These are phyloP conservation scores for Sporothrix curviconia DNA, from an alignment of 2,329 filamentous ascomycete genomes.

Conservation along the genomic window DNA sequence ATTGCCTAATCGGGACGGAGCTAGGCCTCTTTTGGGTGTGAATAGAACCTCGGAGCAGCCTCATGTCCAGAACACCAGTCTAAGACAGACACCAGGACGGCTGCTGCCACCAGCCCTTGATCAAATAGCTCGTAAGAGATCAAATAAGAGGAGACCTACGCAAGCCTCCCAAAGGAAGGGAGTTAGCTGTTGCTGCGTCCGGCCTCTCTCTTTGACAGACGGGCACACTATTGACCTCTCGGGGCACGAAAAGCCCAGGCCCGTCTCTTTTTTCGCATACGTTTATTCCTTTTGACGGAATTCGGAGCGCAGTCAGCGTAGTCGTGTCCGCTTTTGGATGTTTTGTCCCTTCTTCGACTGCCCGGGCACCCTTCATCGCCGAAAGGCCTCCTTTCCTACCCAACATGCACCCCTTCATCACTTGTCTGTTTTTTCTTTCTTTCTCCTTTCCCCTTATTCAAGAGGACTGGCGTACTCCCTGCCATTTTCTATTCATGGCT, in stretches of 20 bases:
- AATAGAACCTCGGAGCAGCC: conserved; percentile 29
- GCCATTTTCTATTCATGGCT: not conserved
- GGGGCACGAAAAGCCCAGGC: no score
- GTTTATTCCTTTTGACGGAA: not conserved
- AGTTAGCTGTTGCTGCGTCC: not conserved
- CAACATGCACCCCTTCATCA: no score
- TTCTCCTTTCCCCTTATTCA: no score
- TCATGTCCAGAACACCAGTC: no score
- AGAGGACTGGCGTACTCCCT: no score
- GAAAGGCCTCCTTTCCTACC: no score
- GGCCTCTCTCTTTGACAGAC: not conserved
- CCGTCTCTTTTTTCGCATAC: not conserved
- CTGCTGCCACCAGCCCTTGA: not conserved
- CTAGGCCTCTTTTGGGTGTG: conserved; percentile 26
- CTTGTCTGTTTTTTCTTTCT: no score
- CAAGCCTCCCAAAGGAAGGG: not conserved
- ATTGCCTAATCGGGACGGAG: conserved; percentile 14
- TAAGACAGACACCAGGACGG: not conserved
- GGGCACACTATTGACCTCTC: not conserved
- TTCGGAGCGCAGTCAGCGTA: not conserved
- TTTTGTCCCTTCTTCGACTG: no score
- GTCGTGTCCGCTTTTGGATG: not conserved
- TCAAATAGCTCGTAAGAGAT: not conserved
- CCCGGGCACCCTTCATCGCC: no score
- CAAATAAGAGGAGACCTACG: not conserved